These are phyloP conservation scores for Nothophaeocryptopus gaeumannii DNA, from an alignment of 2,329 filamentous ascomycete species.

Conservation along the genomic window DNA sequence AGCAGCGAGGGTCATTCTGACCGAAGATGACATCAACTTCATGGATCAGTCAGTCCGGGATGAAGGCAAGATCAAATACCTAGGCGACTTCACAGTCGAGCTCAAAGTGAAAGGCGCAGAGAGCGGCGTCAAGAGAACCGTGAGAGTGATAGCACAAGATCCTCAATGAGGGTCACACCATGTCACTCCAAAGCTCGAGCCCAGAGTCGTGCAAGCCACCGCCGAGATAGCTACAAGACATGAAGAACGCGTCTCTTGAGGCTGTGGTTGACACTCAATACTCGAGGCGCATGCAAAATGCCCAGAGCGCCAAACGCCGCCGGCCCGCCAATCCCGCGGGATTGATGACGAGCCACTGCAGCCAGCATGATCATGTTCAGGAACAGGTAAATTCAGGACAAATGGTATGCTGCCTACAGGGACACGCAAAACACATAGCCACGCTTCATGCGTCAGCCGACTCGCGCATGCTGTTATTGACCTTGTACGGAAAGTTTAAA, in stretches of 20 bases:
- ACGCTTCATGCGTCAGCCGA: too few relatives aligned
- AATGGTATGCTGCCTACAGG: too few relatives aligned
- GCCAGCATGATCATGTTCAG: too few relatives aligned
- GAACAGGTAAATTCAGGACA: too few relatives aligned
- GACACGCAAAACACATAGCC: too few relatives aligned
- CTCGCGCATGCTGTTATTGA: too few relatives aligned
- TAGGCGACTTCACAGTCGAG: constrained; percentile 54
- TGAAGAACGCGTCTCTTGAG: not conserved
- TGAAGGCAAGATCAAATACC: constrained; percentile 46
- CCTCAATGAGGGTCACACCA: not conserved
- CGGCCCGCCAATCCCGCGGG: too few relatives aligned
- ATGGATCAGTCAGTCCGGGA: constrained; percentile 38
- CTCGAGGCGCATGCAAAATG: not conserved
- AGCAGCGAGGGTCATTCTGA: constrained; percentile 49
- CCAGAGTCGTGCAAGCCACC: not conserved
- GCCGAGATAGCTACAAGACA: not conserved
- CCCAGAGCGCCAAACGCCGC: constrained; percentile 3
- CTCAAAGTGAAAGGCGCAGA: constrained; percentile 50
- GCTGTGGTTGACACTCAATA: constrained; percentile 2
- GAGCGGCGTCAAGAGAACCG: constrained; percentile 40
- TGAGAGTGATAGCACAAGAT: constrained; percentile 42
- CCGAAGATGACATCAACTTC: constrained; percentile 52
- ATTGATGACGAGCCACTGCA: too few relatives aligned
- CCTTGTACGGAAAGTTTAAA: too few relatives aligned
- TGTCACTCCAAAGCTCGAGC: not conserved